Evolutionary conservation across 2,329 filamentous ascomycete genomes (phyloP).

Genomic region (Metarhizium rileyi): DNA sequence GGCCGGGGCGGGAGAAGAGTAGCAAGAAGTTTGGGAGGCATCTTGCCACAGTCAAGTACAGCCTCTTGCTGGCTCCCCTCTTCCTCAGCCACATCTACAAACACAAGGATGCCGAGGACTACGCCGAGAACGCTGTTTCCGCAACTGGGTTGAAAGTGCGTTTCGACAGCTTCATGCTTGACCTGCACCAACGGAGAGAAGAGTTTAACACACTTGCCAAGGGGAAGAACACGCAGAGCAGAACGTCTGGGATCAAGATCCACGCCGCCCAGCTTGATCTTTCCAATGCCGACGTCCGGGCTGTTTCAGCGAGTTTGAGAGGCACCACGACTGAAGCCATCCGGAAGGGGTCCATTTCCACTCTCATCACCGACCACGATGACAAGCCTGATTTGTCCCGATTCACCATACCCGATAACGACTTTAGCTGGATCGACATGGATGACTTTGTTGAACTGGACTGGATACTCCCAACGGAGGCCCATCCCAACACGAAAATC

Average conservation of each 20-base stretch:
- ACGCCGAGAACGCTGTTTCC: slow-evolving; percentile 64
- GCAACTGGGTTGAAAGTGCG: slow-evolving; percentile 95
- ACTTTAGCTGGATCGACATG: slow-evolving; percentile 97
- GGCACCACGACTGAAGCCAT: slow-evolving; percentile 71
- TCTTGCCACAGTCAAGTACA: slow-evolving; percentile 98
- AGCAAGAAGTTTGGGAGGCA: slow-evolving; percentile 98
- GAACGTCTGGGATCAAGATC: slow-evolving; percentile 89
- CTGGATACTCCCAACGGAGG: slow-evolving; percentile 85
- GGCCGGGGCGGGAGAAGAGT: slow-evolving; percentile 87
- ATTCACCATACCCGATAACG: slow-evolving; percentile 92
- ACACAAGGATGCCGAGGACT: slow-evolving; percentile 90
- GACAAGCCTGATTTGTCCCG: slow-evolving; percentile 65
- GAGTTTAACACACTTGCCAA: slow-evolving; percentile 78
- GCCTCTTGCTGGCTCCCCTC: slow-evolving; percentile 78
- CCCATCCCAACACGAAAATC: slow-evolving; percentile 89
- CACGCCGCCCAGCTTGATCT: slow-evolving; percentile 91
- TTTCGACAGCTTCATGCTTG: slow-evolving; percentile 93
- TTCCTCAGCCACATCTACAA: slow-evolving; percentile 98
- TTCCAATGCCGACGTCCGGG: slow-evolving; percentile 81
- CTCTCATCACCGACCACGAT: slow-evolving; percentile 43
- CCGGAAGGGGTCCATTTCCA: slow-evolving; percentile 45
- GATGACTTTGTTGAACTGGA: slow-evolving; percentile 98
- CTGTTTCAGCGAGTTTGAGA: slow-evolving; percentile 81
- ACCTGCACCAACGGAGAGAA: slow-evolving; percentile 87
- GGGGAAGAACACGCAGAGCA: slow-evolving; percentile 64